phyloP scores from a whole-genome alignment of 202 grass and related monocot species.

The Hordeum pubiflorum region DNA sequence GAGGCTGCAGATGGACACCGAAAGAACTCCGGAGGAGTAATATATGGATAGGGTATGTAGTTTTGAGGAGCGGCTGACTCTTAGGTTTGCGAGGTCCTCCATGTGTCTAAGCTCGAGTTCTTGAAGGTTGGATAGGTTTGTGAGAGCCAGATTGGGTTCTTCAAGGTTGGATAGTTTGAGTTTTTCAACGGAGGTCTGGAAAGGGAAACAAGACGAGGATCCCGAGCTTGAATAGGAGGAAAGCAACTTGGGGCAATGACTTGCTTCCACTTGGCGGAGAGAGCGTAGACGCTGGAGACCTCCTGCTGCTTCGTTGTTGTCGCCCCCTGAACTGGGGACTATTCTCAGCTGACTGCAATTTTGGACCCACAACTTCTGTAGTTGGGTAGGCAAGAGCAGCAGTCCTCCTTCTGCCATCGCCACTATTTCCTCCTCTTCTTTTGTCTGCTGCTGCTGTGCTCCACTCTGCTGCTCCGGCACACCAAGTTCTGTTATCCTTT shows the following conservation, averaged over 20 bases:
- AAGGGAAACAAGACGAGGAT: background rate
- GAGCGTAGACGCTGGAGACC: background rate
- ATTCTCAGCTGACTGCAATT: background rate
- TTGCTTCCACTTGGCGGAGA: background rate
- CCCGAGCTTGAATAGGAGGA: background rate
- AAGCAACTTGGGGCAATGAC: background rate
- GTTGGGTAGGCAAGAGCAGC: background rate
- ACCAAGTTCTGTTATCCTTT: background rate
- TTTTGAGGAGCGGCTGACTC: background rate
- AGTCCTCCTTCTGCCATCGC: background rate
- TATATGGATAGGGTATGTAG: background rate
- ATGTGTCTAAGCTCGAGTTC: no score
- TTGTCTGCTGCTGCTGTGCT: background rate
- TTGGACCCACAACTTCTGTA: fast-evolving
- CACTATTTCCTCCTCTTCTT: background rate
- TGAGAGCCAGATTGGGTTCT: background rate
- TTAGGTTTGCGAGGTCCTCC: no score
- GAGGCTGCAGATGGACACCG: background rate
- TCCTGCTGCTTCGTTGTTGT: background rate
- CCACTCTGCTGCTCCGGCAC: background rate
- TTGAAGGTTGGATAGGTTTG: no score
- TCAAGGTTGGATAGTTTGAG: background rate
- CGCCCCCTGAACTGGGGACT: background rate
- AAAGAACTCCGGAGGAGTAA: background rate
- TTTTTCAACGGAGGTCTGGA: background rate